A percentile compares a stretch with the other conserved stretches of the same genome.
These are phyloP conservation scores for Macrolepiota albuminosa DNA, from an alignment of 768 basidiomycete genomes.

Conservation along the genomic window DNA sequence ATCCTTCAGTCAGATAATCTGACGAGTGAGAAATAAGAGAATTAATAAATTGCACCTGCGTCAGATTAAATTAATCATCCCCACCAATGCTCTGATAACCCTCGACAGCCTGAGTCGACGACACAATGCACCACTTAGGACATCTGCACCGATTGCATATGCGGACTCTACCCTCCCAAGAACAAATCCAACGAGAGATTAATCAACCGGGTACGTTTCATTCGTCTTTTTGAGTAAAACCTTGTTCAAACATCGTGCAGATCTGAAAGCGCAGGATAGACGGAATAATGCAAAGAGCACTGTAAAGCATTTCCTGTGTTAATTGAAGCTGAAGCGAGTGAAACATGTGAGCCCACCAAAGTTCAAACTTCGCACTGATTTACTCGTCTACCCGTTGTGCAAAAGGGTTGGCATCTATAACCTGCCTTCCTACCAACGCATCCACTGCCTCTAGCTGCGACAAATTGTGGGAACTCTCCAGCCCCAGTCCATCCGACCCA, in stretches of 20 bases:
- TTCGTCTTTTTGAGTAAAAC: neutral
- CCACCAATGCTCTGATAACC: neutral
- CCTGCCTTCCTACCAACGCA: conserved; percentile 49
- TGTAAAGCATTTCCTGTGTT: neutral
- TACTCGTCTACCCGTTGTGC: conserved; percentile 20
- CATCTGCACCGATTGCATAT: conserved; percentile 25
- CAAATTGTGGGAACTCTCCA: conserved; percentile 49
- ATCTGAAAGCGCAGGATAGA: neutral
- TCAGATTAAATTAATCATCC: neutral
- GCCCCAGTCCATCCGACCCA: conserved; percentile 59
- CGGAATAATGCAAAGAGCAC: neutral
- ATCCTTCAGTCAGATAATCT: neutral
- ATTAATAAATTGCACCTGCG: neutral
- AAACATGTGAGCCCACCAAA: neutral
- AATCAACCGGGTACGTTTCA: neutral
- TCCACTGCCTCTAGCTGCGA: conserved; percentile 52
- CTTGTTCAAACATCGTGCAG: neutral
- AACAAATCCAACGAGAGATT: conserved; percentile 18
- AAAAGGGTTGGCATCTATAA: conserved; percentile 69
- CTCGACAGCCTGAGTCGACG: conserved; percentile 8
- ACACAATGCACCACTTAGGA: conserved; percentile 19
- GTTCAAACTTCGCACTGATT: neutral
- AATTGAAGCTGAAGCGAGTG: neutral
- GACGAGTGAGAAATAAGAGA: neutral
- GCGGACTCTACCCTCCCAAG: conserved; percentile 30